phyloP scores from a whole-genome alignment of 768 basidiomycete genomes.

The Leccinum ochraceum region DNA sequence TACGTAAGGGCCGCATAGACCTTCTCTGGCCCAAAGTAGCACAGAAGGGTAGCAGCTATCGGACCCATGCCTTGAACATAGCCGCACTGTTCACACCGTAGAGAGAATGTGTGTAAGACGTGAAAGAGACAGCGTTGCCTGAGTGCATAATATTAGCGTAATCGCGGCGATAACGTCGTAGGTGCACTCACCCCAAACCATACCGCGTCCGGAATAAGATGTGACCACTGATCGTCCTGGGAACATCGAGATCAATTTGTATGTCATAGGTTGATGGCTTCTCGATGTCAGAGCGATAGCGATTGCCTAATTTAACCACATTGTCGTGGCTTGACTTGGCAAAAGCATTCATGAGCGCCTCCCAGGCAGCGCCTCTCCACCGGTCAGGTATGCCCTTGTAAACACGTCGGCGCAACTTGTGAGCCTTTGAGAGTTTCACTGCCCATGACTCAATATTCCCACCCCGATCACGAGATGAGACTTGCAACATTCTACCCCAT shows the following conservation, averaged over 20 bases:
- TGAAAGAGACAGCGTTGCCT: slow-evolving; percentile 96
- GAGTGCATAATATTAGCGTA: slow-evolving; percentile 14
- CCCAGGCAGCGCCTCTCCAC: slow-evolving; percentile 95
- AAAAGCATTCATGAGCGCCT: slow-evolving; percentile 64
- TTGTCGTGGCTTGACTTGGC: slow-evolving; percentile 48
- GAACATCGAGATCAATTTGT: slow-evolving; percentile 98
- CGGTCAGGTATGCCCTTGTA: slow-evolving; percentile 98
- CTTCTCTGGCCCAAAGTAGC: slow-evolving; percentile 90
- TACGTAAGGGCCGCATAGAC: slow-evolving; percentile 83
- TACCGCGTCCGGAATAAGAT: slow-evolving; percentile 94
- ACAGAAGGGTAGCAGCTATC: slow-evolving; percentile 90
- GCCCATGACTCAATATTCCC: slow-evolving; percentile 77
- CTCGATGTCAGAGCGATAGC: slow-evolving; percentile 68
- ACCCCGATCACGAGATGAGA: slow-evolving; percentile 67
- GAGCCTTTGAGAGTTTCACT: slow-evolving; percentile 62
- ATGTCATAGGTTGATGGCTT: slow-evolving; percentile 88
- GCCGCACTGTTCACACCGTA: slow-evolving; percentile 82
- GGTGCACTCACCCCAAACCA: slow-evolving; percentile 79
- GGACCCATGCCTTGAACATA: slow-evolving; percentile 99
- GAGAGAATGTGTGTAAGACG: slow-evolving; percentile 89
- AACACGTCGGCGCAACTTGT: slow-evolving; percentile 69
- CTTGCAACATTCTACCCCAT: slow-evolving; percentile 90
- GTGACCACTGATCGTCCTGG: slow-evolving; percentile 93
- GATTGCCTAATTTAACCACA: slow-evolving; percentile 42
- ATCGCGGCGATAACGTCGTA: slow-evolving; percentile 1